Evolutionary conservation across 352 stramenopile species (phyloP).

Genomic region (Thalassiosira mediterranea): DNA sequence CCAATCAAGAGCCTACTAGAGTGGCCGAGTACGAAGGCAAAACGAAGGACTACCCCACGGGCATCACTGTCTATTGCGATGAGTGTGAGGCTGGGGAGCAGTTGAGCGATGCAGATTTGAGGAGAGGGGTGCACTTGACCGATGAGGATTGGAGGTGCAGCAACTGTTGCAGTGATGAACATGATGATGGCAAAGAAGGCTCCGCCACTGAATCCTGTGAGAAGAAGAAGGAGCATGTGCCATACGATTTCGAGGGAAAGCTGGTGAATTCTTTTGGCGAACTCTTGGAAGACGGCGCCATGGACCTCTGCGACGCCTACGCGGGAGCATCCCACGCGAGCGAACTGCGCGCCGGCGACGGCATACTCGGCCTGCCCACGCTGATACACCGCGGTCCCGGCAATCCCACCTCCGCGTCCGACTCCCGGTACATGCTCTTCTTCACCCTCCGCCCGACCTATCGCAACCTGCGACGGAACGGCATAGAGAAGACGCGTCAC

Average conservation of each 20-base stretch:
- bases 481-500: slow-evolving; percentile 3
- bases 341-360: slow-evolving; percentile 6
- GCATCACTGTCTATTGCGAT: slow-evolving; percentile 21
- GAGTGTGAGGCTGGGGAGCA: slow-evolving; percentile 1
- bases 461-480: background rate
- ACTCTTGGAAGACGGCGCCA: slow-evolving; percentile 2
- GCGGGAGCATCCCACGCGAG: background rate
- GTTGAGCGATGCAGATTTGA: slow-evolving; percentile 20
- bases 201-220: slow-evolving; percentile 2
- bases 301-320: slow-evolving; percentile 7
- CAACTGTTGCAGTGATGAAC: background rate
- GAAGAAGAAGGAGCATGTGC: background rate
- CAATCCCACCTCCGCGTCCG: slow-evolving; percentile 6
- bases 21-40: slow-evolving; percentile 7
- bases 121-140: slow-evolving; percentile 27
- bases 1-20: slow-evolving; percentile 12
- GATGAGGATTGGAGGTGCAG: slow-evolving; percentile 22
- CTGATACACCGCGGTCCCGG: slow-evolving; percentile 29
- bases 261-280: background rate
- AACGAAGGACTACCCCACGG: slow-evolving; percentile 23
- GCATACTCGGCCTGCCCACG: slow-evolving; percentile 18
- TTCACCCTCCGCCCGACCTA: slow-evolving; percentile 25
- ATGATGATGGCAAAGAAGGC: no score
- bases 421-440: slow-evolving; percentile 19
- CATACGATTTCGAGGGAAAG: slow-evolving; percentile 11